Base-by-base conservation (phyloP, 2,329 filamentous ascomycete genomes). In the Calonectria ilicicola region DNA sequence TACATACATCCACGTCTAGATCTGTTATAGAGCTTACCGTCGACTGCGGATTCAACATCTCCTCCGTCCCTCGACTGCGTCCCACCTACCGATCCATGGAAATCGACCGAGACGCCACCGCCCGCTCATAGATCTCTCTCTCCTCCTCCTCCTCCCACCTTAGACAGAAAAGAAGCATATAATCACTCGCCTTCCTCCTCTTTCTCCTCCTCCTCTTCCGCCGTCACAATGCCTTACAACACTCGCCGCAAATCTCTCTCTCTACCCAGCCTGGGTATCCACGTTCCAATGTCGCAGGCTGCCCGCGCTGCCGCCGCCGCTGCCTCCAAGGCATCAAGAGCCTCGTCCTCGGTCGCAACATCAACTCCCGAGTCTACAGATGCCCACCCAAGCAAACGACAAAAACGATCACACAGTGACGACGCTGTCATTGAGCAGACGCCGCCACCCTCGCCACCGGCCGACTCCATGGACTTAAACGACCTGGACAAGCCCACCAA, bases 211-310 rank as follows among this genome's bases (percentile, higher is more conserved):
- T 69, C 56, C 40, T 35, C 72, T 40, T 62, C 65, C 44, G 40
- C 56, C 62, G 2, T 74, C 73, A 69, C 63, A 76, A 98, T 98
- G 95, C 94, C 93, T 82, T 98, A 98, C 89, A 98, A 98, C 86
- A 98, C 96, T 78, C 94, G 96, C 86, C 93, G 96, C 85, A 98
- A 98, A 89, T 98, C 95, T 82, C 88, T 99, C 78, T 98, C 96
- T 75, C 89, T 98, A 81, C 94, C 95, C 73, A 97, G 95, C 78
- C 90, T 98, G 80, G 97, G 97, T 83, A 98, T 98, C 80, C 94
- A 97, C 81, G 89, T 98, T 76, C 93, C 94, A 76, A 91, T 93
- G 80, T 88, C 89, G 79, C 87, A 92, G 80, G 89, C 91, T 80
- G 86, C 90, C 75, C 87, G 91, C 85, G 86, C 87, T 85, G 81